Evolutionary conservation across 106 monocot genomes (phyloP), one percentile per base, ranked within the genome.

Genomic region (Gastrodia elata): DNA sequence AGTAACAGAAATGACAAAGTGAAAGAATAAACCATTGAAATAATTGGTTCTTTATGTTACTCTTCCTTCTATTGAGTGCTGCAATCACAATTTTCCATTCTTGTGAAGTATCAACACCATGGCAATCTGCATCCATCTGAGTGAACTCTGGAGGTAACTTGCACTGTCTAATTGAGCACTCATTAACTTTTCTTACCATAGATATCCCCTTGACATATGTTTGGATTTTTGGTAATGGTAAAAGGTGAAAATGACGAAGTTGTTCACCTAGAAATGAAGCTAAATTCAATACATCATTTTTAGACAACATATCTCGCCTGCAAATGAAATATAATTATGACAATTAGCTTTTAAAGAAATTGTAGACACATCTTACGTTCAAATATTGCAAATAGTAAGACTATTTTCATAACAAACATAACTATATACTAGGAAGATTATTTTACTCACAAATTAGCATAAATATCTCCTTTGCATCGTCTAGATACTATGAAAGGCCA

Each of bases 231-330:
- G 93, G 97, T 39, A 93, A 58, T 9, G 97, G 93, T 65, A 98
- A 79, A 44, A 82, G 80, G 74, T 98, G 97, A 82, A 98, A 86
- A 27, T 83, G 83, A 70, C 72, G 86, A 37, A 98, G 73, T 72
- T 91, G 88, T n/a, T 78, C 85, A 64, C 97, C 97, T 80, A 98
- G 76, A 80, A 88, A 98, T 28, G 97, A 84, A 76, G 93, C 93
- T 59, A 98, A 69, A 80, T 86, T 65, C 8, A 87, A 71, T 55
- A 73, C 43, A 73, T 98, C 97, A 75, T 78, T 79, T 75, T 68
- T 58, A 18, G 86, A 74, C 40, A 98, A 65, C 46, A 2, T 44
- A 33, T 93, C 88, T 78, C 91, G 86, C 84, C 97, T 98, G 88
- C 70, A 86, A 86, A 74, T 5, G 72, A 15, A 73, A 73, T 8